Base-by-base conservation (phyloP, 2,329 filamentous ascomycete genomes). In the Tetracladium maxilliforme region DNA sequence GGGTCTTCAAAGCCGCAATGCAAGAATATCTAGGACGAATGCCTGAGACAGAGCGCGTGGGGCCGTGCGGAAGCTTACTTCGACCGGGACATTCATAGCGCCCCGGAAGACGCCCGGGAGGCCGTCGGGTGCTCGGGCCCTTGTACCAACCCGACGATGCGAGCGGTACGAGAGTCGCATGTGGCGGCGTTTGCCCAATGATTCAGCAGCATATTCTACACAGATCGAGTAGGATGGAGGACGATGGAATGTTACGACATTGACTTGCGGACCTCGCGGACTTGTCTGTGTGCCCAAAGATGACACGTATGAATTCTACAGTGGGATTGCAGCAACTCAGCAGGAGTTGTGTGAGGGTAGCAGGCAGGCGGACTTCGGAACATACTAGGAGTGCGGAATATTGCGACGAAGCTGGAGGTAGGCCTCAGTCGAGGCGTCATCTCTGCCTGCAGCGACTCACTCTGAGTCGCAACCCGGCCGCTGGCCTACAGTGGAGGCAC, bases 351-450 rank as follows among this genome's bases (percentile, higher is more conserved):
- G 18, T 19, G 8, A 11, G 11, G 18, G 9, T 19, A 9, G 18
- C 9, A 11, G 11, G 18, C 11, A 8, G 8, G 8, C 18, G 9
- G 18, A 8, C 18, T 11, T 10, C 20, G 24, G 16, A 18, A 15
- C 24, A 11, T n/a, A 8, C 9, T 19, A 8, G 9, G 18, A 19
- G 18, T 19, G 18, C 8, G 11, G 23, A 18, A 16, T 8, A 24
- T 16, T 9, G 18, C 10, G 23, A 24, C 14, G 23, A 24, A 9
- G n/a, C n/a, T n/a, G n/a, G n/a, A n/a, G n/a, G n/a, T n/a, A n/a
- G n/a, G n/a, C n/a, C n/a, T n/a, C n/a, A n/a, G n/a, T n/a, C n/a
- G n/a, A n/a, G n/a, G n/a, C n/a, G n/a, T n/a, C n/a, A n/a, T n/a
- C n/a, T n/a, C n/a, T n/a, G n/a, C n/a, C n/a, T n/a, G n/a, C n/a